These are phyloP conservation scores for Spencermartinsiella europaea DNA, from an alignment of 805 yeast species.

Conservation along the genomic window DNA sequence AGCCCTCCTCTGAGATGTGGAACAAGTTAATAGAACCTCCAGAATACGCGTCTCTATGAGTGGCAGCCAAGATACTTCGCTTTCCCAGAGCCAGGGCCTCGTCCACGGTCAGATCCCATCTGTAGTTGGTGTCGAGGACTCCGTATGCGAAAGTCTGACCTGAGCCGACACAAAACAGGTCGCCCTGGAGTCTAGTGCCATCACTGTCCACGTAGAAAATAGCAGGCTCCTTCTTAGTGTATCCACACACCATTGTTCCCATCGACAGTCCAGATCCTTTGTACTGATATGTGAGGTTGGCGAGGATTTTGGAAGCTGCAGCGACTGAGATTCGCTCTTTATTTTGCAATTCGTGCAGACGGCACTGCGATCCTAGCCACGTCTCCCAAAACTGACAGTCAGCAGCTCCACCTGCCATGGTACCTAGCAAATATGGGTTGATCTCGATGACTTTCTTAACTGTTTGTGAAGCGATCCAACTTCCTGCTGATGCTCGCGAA, in stretches of 20 bases:
- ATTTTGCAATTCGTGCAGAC: constrained; percentile 89
- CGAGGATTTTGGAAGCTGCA: constrained; percentile 90
- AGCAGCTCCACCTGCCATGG: constrained; percentile 99
- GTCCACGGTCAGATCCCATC: constrained; percentile 87
- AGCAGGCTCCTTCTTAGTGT: constrained; percentile 90
- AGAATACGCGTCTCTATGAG: constrained; percentile 96
- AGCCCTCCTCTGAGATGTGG: constrained; percentile 89
- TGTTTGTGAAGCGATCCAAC: constrained; percentile 97
- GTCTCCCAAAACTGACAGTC: constrained; percentile 99
- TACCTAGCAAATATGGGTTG: constrained; percentile 90
- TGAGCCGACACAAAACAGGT: constrained; percentile 94
- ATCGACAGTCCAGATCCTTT: constrained; percentile 98
- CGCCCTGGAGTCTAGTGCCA: constrained; percentile 93
- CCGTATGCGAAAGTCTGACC: constrained; percentile 99
- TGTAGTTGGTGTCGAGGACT: constrained; percentile 87
- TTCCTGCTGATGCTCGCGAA: constrained; percentile 96
- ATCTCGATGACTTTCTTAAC: constrained; percentile 96
- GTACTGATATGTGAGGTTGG: constrained; percentile 85
- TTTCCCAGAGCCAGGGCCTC: constrained; percentile 93
- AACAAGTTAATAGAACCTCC: constrained; percentile 94
- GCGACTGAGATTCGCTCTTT: constrained; percentile 94
- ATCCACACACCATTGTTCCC: constrained; percentile 99
- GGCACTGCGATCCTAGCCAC: constrained; percentile 95
- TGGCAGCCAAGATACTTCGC: constrained; percentile 93
- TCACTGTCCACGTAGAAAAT: constrained; percentile 95